Evolutionary conservation across 73 alveolate species (phyloP), one percentile per base, ranked within the genome.

Genomic region (Durusdinium trenchii): DNA sequence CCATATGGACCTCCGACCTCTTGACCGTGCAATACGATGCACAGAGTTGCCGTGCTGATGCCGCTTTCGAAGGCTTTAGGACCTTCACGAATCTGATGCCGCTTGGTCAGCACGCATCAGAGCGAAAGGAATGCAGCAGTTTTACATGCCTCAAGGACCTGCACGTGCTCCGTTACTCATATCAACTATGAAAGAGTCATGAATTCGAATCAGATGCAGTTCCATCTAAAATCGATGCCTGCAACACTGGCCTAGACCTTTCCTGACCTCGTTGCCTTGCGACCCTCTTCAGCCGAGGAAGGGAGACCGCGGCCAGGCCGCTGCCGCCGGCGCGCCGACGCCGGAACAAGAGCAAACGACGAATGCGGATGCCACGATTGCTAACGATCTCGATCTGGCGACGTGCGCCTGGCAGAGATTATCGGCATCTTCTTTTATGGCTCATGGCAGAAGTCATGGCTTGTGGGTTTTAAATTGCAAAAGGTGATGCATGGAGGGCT

Each of bases 221-320:
- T n/a, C n/a, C n/a, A n/a, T n/a, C n/a, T n/a, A n/a, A n/a, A n/a
- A n/a, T n/a, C n/a, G n/a, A n/a, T n/a, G n/a, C n/a, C n/a, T n/a
- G n/a, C n/a, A n/a, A n/a, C n/a, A n/a, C n/a, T n/a, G n/a, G n/a
- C n/a, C n/a, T n/a, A n/a, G n/a, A n/a, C n/a, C n/a, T n/a, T n/a
- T n/a, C n/a, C n/a, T n/a, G n/a, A n/a, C n/a, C n/a, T n/a, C n/a
- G n/a, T n/a, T n/a, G n/a, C n/a, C n/a, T n/a, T n/a, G n/a, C n/a
- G n/a, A n/a, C n/a, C n/a, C n/a, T n/a, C 23, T 42, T 6, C 42
- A 64, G n/a, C 40, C 42, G 42, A 85, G 95, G 95, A 87, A 87
- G 46, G 95, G 95, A 46, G 95, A 87, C 38, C 95, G 95, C 18
- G 79, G 12, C n/a, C 84, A 87, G 84, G 95, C 95, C 23, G 95